Percentiles rank a stretch among this genome's conserved stretches.
Conservation (phyloP, 768 basidiomycete species). For the Cyclocybe cylindracea region DNA sequence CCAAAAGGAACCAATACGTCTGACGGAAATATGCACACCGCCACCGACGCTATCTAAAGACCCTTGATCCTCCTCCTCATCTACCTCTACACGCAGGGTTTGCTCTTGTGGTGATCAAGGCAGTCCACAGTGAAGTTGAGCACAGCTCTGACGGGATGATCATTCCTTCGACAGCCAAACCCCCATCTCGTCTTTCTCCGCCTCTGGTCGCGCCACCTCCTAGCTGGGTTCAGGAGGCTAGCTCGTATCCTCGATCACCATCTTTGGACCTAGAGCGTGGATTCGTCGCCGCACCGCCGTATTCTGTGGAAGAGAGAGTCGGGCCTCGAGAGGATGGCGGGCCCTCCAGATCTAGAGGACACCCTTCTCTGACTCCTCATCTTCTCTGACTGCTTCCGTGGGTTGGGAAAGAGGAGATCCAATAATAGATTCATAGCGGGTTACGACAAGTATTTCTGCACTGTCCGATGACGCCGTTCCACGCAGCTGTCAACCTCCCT, state of each 20-base stretch:
- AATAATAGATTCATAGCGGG: no score
- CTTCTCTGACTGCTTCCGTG: no score
- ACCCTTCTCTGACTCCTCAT: no score
- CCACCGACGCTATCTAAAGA: no score
- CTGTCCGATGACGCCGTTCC: no score
- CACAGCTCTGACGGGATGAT: conserved; percentile 20
- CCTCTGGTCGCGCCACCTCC: conserved; percentile 13
- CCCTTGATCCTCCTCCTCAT: conserved; percentile 27
- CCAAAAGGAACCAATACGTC: no score
- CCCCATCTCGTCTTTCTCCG: conserved; percentile 6
- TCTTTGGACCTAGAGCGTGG: conserved; percentile 9
- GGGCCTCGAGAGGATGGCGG: neutral
- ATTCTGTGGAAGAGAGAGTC: neutral
- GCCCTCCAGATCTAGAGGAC: neutral
- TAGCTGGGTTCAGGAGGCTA: conserved; percentile 7
- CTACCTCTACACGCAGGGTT: conserved; percentile 82
- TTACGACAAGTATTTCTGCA: no score
- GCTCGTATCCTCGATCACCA: conserved; percentile 8
- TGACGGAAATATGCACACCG: no score
- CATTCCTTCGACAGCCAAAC: conserved; percentile 5
- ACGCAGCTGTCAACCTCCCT: no score
- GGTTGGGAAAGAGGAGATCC: no score
- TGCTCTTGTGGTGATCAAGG: conserved; percentile 79
- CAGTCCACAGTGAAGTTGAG: conserved; percentile 63
- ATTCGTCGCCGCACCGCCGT: no score